These are phyloP conservation scores for Ceratobasidium sp. DNA, from an alignment of 1,284 basidiomycete genomes.

Conservation along the genomic window DNA sequence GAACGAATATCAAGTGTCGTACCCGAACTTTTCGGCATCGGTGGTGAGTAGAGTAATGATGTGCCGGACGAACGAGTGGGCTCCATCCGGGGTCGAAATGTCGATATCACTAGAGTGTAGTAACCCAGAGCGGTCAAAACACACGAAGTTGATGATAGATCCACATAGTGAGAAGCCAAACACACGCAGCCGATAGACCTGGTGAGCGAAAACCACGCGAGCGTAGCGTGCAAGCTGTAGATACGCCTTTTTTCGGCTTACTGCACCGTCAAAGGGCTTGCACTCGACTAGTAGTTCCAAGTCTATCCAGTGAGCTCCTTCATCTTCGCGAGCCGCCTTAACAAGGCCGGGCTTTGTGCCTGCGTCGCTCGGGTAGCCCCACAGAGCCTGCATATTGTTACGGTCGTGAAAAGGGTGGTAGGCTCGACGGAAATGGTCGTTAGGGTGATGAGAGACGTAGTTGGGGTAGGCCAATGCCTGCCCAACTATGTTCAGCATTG, in stretches of 20 bases:
- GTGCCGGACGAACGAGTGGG: not conserved
- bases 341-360: not conserved
- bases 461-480: not conserved
- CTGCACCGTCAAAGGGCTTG: not conserved
- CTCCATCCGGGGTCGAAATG: not conserved
- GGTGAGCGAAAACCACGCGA: constrained; percentile 14
- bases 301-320: constrained; percentile 13
- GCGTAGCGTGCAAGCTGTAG: constrained; percentile 38
- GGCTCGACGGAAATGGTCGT: not conserved
- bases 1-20: constrained; percentile 14
- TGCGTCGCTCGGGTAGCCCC: constrained; percentile 7
- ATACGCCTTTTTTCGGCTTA: not conserved
- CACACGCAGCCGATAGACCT: constrained; percentile 6
- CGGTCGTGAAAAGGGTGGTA: not conserved
- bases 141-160: not conserved
- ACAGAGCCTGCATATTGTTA: not conserved
- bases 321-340: no score
- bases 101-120: constrained; percentile 8
- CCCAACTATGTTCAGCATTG: constrained; percentile 2
- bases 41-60: not conserved
- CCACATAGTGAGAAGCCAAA: constrained; percentile 16
- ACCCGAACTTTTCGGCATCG: not conserved
- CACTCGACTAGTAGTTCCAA: constrained; percentile 26
- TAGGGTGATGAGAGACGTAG: not conserved
- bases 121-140: constrained; percentile 18